Percentiles rank a stretch among this genome's conserved stretches.
These are phyloP conservation scores for Glebionis coronaria DNA, from an alignment of 129 eudicot species.

Conservation along the genomic window DNA sequence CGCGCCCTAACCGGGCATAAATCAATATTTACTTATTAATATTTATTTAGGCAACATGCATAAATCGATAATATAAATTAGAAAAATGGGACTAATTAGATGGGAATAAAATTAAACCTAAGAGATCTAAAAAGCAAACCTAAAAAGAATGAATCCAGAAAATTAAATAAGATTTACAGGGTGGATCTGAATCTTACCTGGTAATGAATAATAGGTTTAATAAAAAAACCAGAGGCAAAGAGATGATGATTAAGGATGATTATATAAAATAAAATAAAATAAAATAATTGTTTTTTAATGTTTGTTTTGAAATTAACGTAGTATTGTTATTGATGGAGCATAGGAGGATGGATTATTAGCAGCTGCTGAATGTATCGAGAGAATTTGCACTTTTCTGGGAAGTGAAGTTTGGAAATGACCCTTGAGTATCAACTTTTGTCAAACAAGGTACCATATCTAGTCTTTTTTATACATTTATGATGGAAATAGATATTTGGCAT, in stretches of 20 bases:
- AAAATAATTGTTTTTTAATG: too few species aligned
- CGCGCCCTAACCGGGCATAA: too few species aligned
- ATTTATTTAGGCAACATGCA: background rate
- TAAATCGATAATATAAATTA: background rate
- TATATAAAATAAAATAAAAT: too few species aligned
- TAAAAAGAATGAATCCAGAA: constrained; percentile 15
- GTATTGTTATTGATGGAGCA: constrained; percentile 11
- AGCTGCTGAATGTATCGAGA: constrained; percentile 9
- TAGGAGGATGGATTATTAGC: constrained; percentile 1
- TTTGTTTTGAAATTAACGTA: constrained; percentile 27
- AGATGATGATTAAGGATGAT: background rate
- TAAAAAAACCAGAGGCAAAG: too few species aligned
- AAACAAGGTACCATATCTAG: constrained; percentile 3
- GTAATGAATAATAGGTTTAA: background rate
- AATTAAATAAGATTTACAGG: constrained; percentile 6
- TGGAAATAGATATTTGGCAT: background rate
- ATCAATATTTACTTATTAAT: too few species aligned
- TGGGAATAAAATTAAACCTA: constrained; percentile 1
- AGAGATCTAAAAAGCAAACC: constrained; percentile 31
- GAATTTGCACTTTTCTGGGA: constrained; percentile 32
- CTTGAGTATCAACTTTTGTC: constrained; percentile 3
- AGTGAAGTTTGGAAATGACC: constrained; percentile 7
- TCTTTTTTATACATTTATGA: background rate
- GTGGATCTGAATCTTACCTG: constrained; percentile 36
- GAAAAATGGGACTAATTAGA: background rate